Evolutionary conservation across 805 yeast genomes (phyloP).

Genomic region (Tetrapisispora pingtungensis): DNA sequence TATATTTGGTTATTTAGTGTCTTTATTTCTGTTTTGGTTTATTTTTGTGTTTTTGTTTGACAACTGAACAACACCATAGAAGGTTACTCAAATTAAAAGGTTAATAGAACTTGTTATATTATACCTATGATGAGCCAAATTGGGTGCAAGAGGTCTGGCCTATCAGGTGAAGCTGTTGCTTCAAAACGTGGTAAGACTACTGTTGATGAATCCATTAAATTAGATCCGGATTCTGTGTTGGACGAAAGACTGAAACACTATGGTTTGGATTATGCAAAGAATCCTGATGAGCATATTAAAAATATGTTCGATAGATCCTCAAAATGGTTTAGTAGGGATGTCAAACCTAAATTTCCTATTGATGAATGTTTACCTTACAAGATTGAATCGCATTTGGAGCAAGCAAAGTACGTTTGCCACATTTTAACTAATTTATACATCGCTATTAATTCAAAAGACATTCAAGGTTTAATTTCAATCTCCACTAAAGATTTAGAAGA

Average conservation of each 20-base stretch:
- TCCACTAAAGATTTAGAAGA: slow-evolving; percentile 57
- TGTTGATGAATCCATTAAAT: neutral
- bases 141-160: neutral
- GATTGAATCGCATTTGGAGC: slow-evolving; percentile 56
- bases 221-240: slow-evolving; percentile 15
- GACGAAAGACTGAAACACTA: slow-evolving; percentile 31
- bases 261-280: slow-evolving; percentile 42
- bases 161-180: neutral
- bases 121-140: neutral
- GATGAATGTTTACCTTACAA: slow-evolving; percentile 54
- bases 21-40: too few species aligned
- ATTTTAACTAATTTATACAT: slow-evolving; percentile 67
- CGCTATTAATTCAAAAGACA: slow-evolving; percentile 61
- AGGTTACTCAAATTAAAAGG: too few species aligned
- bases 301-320: slow-evolving; percentile 27
- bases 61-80: too few species aligned
- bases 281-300: slow-evolving; percentile 26
- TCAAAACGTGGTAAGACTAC: neutral
- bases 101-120: too few species aligned
- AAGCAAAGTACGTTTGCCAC: slow-evolving; percentile 63
- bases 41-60: too few species aligned
- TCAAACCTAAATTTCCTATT: slow-evolving; percentile 27
- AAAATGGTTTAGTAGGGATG: slow-evolving; percentile 29
- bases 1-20: too few species aligned
- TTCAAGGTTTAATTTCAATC: slow-evolving; percentile 56